Evolutionary conservation across 2,329 filamentous ascomycete genomes (phyloP).

Genomic region (Drechslerella coelobrocha): DNA sequence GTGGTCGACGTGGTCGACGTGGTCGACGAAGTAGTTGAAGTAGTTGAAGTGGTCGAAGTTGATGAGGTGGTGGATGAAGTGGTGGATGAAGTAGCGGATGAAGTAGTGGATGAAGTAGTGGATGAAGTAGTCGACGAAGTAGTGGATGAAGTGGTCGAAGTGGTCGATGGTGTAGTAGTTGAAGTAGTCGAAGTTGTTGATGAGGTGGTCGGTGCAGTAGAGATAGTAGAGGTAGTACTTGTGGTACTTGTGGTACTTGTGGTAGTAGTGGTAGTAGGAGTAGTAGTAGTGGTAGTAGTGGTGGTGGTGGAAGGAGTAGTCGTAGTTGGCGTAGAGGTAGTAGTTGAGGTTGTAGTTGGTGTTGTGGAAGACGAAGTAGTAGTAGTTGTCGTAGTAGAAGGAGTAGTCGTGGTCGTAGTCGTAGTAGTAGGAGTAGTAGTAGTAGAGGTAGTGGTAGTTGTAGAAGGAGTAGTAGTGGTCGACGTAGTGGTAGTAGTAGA

Average conservation of each 20-base stretch:
- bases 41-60: not conserved
- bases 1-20: not conserved
- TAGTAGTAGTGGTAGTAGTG: too few relatives aligned
- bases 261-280: too few relatives aligned
- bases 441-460: not conserved
- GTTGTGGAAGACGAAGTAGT: not conserved
- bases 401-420: conserved; percentile 1
- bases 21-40: too few relatives aligned
- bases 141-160: conserved; percentile 7
- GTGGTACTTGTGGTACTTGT: conserved; percentile 2
- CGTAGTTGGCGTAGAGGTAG: not conserved
- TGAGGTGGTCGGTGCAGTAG: conserved; percentile 1
- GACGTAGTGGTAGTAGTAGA: conserved; percentile 1
- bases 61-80: not conserved
- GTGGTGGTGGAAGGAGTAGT: not conserved
- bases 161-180: conserved; percentile 14
- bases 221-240: conserved; percentile 1
- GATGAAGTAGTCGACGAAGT: not conserved
- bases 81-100: not conserved
- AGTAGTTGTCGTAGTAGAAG: not conserved
- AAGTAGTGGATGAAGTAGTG: not conserved
- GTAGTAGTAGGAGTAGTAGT: conserved; percentile 9
- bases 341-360: not conserved
- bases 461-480: not conserved
- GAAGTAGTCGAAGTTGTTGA: not conserved